Evolutionary conservation across 768 basidiomycete species (phyloP), one percentile per base, ranked within the genome.

Genomic region (Cyclocybe aegerita): DNA sequence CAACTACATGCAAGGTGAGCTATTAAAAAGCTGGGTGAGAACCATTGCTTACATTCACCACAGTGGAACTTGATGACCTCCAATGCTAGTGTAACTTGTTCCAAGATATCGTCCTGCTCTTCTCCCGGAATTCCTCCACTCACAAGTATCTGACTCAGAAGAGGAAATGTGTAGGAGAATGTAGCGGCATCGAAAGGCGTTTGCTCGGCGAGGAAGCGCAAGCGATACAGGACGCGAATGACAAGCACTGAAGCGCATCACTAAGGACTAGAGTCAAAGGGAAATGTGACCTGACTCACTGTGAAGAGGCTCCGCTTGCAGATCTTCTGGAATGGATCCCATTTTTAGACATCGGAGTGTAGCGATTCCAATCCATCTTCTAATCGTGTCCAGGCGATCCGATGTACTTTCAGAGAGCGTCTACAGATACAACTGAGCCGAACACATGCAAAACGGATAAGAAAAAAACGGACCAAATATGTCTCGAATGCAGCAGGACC

Each of bases 161-260:
- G 75, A 7, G 92, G 88, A 42, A 85, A 87, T 0, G 81, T 69
- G 57, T 94, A 91, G 0, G 90, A 83, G 67, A 90, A 96, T 0
- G 93, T 94, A 1, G 90, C 83, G 0, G 87, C 78, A 62, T 96
- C 92, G 44, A 98, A 86, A 0, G 93, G 83, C 0, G 80, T 70
- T 55, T 91, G 86, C 54, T 95, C 90, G 0, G 91, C 85, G 3
- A 95, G 73, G 50, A 80, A 87, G 14, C 90, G 83, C 0, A 98
- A 65, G 14, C 90, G 83, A 64, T 96, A 89, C 1, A 99, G 74
- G 1, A 98, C 85, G 23, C 97, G 89, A 40, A 90, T 72, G 17
- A 95, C 76, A 31, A 98, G 73, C 5, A 75, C 94, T 94, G 50
- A 16, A 38, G 23, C 2, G 5, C 5, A 23, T 23, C 23, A 31